phyloP scores from a whole-genome alignment of 1,284 basidiomycete species.

The Sanghuangporus weigelae region DNA sequence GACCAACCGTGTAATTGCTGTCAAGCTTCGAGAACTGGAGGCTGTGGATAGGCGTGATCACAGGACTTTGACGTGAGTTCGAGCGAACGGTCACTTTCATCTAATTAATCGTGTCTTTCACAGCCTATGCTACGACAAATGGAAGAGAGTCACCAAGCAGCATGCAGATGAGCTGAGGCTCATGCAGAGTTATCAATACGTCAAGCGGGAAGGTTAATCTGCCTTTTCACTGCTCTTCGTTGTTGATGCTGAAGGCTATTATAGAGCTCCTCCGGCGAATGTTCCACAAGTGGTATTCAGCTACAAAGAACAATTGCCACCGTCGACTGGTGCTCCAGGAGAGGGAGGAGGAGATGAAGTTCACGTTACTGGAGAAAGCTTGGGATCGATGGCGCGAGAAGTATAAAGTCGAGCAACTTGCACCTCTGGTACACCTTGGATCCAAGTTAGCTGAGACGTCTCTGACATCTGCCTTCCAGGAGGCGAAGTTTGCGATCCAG shows the following conservation, averaged over 20 bases:
- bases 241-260: not conserved
- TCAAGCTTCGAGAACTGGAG: constrained; percentile 67
- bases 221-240: not conserved
- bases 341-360: constrained; percentile 57
- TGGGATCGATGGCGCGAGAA: constrained; percentile 78
- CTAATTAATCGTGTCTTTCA: not conserved
- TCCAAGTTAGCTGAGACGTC: not conserved
- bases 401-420: constrained; percentile 56
- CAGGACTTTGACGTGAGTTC: constrained; percentile 42
- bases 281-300: constrained; percentile 66
- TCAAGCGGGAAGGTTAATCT: constrained; percentile 64
- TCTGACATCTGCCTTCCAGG: constrained; percentile 36
- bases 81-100: not conserved
- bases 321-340: constrained; percentile 51
- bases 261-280: constrained; percentile 61
- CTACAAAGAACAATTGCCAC: constrained; percentile 50
- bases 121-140: constrained; percentile 38
- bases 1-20: constrained; percentile 66
- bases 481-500: constrained; percentile 51
- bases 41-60: constrained; percentile 46
- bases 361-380: constrained; percentile 40
- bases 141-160: constrained; percentile 55
- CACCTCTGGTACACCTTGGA: constrained; percentile 50
- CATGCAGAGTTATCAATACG: constrained; percentile 74
- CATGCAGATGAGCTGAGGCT: constrained; percentile 66